Evolutionary conservation across 2,329 filamentous ascomycete genomes (phyloP).

Genomic region (Phialophora tarda): DNA sequence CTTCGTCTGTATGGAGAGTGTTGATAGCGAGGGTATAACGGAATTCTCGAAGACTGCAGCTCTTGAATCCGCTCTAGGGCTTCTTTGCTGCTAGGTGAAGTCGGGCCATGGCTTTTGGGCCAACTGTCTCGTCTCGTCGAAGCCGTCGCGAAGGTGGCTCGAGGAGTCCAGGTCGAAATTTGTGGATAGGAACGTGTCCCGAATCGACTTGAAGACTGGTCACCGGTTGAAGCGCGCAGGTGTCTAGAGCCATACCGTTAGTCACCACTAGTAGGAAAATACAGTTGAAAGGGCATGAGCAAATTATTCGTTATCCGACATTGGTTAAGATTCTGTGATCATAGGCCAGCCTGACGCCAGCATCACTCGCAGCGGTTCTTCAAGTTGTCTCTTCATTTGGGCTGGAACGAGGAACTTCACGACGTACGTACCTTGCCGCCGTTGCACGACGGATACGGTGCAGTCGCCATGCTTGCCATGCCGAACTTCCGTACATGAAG

Average conservation of each 20-base stretch:
- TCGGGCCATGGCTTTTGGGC: background rate
- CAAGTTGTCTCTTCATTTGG: slow-evolving; percentile 54
- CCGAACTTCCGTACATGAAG: slow-evolving; percentile 50
- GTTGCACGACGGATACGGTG: slow-evolving; percentile 15
- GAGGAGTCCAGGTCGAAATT: slow-evolving; percentile 7
- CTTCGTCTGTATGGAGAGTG: slow-evolving; percentile 34
- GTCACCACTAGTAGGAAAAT: background rate
- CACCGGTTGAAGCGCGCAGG: background rate
- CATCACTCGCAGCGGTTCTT: slow-evolving; percentile 74
- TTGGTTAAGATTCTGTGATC: slow-evolving; percentile 46
- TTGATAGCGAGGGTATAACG: slow-evolving; percentile 29
- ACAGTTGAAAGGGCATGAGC: slow-evolving; percentile 1
- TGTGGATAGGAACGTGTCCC: background rate
- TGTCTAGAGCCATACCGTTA: background rate
- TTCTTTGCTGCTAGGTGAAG: slow-evolving; percentile 37
- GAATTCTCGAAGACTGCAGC: slow-evolving; percentile 43
- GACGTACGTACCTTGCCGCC: slow-evolving; percentile 45
- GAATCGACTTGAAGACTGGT: background rate
- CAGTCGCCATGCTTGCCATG: slow-evolving; percentile 45
- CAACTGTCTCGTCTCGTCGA: background rate
- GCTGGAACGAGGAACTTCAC: slow-evolving; percentile 11
- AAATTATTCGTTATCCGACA: slow-evolving; percentile 19
- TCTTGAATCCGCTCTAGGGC: slow-evolving; percentile 48
- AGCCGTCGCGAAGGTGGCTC: slow-evolving; percentile 18
- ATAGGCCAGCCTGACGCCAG: slow-evolving; percentile 54